Percentiles rank a stretch among this genome's conserved stretches.
phyloP scores from a whole-genome alignment of 2,329 filamentous ascomycete species.

The Cordyceps militaris region DNA sequence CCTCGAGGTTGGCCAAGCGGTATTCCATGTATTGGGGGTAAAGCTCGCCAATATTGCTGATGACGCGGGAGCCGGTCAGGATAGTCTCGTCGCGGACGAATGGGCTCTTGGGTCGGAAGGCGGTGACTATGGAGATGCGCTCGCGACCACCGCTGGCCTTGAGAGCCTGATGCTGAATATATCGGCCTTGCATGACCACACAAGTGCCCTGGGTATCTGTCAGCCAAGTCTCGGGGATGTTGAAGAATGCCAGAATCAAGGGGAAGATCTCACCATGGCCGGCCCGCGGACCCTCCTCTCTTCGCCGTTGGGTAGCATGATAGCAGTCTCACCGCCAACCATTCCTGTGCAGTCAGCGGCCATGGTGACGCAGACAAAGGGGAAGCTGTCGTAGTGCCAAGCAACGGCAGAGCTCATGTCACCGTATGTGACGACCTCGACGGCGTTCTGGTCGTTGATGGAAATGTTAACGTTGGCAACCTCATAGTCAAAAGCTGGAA shows the following conservation, averaged over 20 bases:
- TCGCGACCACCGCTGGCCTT: constrained; percentile 51
- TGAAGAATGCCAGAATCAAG: too few species aligned
- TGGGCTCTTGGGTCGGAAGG: constrained; percentile 52
- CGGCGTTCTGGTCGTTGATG: constrained; percentile 36
- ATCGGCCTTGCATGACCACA: constrained; percentile 59
- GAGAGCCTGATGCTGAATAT: constrained; percentile 59
- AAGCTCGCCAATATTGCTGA: constrained; percentile 49
- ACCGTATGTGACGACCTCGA: neutral
- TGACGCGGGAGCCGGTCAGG: constrained; percentile 50
- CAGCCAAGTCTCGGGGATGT: too few species aligned
- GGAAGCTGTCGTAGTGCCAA: constrained; percentile 60
- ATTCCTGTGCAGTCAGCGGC: constrained; percentile 55
- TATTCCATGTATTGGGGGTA: constrained; percentile 58
- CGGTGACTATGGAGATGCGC: constrained; percentile 60
- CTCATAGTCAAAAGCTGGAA: constrained; percentile 47
- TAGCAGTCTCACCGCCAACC: constrained; percentile 57
- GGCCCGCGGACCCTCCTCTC: constrained; percentile 53
- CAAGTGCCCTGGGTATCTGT: constrained; percentile 55
- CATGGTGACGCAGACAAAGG: constrained; percentile 65
- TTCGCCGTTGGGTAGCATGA: constrained; percentile 46
- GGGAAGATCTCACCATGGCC: constrained; percentile 46
- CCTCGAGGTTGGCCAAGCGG: constrained; percentile 55
- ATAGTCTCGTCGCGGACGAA: constrained; percentile 52
- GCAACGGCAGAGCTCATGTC: constrained; percentile 46
- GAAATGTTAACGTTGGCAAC: constrained; percentile 51